phyloP scores from a whole-genome alignment of 2,329 filamentous ascomycete genomes.

The Cadophora sp. region DNA sequence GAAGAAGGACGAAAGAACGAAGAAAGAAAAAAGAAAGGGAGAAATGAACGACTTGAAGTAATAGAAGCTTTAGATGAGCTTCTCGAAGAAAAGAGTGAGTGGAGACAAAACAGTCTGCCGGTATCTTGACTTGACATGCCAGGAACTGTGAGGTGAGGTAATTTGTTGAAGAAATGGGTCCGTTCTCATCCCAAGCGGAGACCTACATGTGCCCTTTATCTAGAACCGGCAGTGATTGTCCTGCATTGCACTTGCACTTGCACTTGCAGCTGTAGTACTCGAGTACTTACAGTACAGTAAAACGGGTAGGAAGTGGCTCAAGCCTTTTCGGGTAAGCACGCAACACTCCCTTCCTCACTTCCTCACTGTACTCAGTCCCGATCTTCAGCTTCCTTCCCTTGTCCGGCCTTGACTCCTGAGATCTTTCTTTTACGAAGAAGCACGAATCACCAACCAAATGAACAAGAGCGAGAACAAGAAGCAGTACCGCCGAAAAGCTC shows the following conservation, averaged over 20 bases:
- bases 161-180: conserved; percentile 2
- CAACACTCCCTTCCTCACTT: neutral
- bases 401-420: neutral
- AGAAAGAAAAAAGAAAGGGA: conserved; percentile 5
- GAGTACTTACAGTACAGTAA: neutral
- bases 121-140: neutral
- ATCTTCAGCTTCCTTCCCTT: neutral
- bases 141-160: neutral
- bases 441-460: conserved; percentile 1
- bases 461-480: neutral
- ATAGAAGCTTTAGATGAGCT: conserved; percentile 23
- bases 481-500: neutral
- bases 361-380: neutral
- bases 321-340: conserved; percentile 6
- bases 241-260: neutral
- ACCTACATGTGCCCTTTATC: neutral
- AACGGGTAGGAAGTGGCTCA: conserved; percentile 3
- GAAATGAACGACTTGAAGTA: neutral
- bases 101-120: neutral
- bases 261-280: neutral
- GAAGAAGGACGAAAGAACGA: no score
- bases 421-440: neutral
- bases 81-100: conserved; percentile 11
- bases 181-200: neutral
- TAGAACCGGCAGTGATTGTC: neutral